Evolutionary conservation across 352 stramenopile species (phyloP).

Genomic region (Phytophthora meadii): DNA sequence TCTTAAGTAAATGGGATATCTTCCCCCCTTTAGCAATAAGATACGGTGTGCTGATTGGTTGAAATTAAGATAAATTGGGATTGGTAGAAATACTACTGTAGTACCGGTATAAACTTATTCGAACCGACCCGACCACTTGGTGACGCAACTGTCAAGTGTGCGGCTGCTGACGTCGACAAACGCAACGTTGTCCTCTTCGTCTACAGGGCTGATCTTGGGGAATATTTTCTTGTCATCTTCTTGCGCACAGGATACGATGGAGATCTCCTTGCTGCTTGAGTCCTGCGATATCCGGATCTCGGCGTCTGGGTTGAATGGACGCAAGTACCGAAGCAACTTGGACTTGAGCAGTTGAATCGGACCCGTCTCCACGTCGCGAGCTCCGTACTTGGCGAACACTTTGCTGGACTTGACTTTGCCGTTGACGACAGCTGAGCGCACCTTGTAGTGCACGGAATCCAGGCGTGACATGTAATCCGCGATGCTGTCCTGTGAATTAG

Average conservation of each 20-base stretch:
- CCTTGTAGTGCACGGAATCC: conserved; percentile 80
- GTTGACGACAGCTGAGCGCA: conserved; percentile 56
- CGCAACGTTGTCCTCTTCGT: conserved; percentile 11
- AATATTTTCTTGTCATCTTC: conserved; percentile 20
- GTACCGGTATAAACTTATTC: conserved; percentile 39
- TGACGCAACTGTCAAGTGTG: no score
- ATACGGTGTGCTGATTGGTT: conserved; percentile 16
- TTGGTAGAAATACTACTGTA: conserved; percentile 13
- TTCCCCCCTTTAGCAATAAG: conserved; percentile 16
- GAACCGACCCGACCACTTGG: conserved; percentile 74
- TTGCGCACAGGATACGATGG: conserved; percentile 64
- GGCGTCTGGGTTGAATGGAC: conserved; percentile 79
- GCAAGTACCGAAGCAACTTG: conserved; percentile 77
- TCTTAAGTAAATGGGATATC: conserved; percentile 13
- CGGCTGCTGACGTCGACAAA: conserved; percentile 52
- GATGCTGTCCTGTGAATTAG: conserved; percentile 44
- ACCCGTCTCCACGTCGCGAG: conserved; percentile 80
- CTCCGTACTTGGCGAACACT: conserved; percentile 88
- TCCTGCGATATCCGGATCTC: conserved; percentile 73
- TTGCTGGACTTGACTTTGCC: conserved; percentile 62
- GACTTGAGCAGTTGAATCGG: conserved; percentile 85
- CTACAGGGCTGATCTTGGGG: conserved; percentile 17
- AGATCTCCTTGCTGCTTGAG: conserved; percentile 44
- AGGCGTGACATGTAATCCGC: conserved; percentile 74
- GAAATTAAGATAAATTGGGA: conserved; percentile 2